phyloP scores from a whole-genome alignment of 2,329 filamentous ascomycete genomes.

The Trichoderma koningiopsis region DNA sequence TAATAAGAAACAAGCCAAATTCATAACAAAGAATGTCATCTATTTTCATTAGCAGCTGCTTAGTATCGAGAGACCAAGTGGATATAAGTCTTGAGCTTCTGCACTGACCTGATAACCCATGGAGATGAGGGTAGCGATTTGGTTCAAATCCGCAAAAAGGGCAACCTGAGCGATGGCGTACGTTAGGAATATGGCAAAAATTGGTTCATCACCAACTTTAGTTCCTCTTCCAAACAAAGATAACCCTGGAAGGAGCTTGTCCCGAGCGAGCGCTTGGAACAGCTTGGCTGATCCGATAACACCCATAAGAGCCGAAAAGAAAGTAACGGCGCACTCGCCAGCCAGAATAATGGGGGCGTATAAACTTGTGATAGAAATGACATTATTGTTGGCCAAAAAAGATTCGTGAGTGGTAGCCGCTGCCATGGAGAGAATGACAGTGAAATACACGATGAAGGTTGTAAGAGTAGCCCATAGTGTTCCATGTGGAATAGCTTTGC shows the following conservation, averaged over 20 bases:
- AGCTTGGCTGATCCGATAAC: constrained; percentile 83
- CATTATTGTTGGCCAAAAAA: constrained; percentile 73
- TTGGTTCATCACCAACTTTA: constrained; percentile 70
- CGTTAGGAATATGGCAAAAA: constrained; percentile 74
- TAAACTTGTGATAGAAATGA: constrained; percentile 80
- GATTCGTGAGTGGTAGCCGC: constrained; percentile 73
- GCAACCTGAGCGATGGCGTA: constrained; percentile 76
- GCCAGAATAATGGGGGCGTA: constrained; percentile 73
- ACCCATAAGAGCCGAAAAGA: constrained; percentile 87
- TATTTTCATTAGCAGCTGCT: constrained; percentile 32
- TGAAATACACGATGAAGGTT: constrained; percentile 73
- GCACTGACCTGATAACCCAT: constrained; percentile 75
- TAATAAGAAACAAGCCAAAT: constrained; percentile 81
- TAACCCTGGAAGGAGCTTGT: constrained; percentile 76
- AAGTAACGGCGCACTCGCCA: constrained; percentile 78
- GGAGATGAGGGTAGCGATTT: constrained; percentile 85
- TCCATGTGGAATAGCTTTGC: constrained; percentile 81
- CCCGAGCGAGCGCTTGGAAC: constrained; percentile 78
- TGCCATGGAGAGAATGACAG: constrained; percentile 79
- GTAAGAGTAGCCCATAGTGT: constrained; percentile 76
- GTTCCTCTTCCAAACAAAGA: constrained; percentile 74
- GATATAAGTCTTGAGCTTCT: not conserved
- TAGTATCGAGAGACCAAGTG: not conserved
- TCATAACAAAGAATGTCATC: constrained; percentile 91
- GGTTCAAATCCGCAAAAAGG: constrained; percentile 81